A percentile compares a stretch with the other conserved stretches of the same genome.
Conservation (phyloP, 345 rosid species). For the Turritis glabra region DNA sequence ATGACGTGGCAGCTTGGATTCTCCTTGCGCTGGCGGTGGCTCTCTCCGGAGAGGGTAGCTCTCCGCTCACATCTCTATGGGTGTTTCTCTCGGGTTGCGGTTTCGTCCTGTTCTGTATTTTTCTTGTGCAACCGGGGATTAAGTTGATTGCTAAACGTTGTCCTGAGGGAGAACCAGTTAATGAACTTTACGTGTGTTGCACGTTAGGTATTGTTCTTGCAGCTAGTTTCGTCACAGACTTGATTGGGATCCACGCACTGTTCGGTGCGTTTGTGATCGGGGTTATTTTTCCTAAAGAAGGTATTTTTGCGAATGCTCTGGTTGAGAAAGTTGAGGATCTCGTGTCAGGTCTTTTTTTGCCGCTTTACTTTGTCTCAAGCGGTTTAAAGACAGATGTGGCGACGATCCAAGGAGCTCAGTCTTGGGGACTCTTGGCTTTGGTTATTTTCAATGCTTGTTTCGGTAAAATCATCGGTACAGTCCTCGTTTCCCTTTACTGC, state of each 20-base stretch:
- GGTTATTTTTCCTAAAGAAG: conserved; percentile 52
- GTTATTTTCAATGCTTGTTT: conserved; percentile 57
- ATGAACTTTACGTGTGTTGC: conserved; percentile 49
- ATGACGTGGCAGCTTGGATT: conserved; percentile 55
- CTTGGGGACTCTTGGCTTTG: conserved; percentile 54
- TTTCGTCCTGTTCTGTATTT: conserved; percentile 44
- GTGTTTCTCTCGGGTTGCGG: conserved; percentile 49
- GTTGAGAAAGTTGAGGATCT: conserved; percentile 58
- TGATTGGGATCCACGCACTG: conserved; percentile 57
- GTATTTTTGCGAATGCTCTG: conserved; percentile 42
- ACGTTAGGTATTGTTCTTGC: conserved; percentile 51
- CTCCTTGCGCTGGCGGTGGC: conserved; percentile 50
- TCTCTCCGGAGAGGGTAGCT: conserved; percentile 41
- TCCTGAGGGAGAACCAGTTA: conserved; percentile 39
- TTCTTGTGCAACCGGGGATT: conserved; percentile 29
- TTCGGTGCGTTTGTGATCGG: conserved; percentile 63
- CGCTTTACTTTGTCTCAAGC: conserved; percentile 59
- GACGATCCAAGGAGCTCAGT: conserved; percentile 43
- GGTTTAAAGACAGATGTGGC: conserved; percentile 57
- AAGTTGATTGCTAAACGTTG: conserved; percentile 38
- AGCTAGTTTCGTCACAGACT: conserved; percentile 53
- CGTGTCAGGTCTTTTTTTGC: conserved; percentile 52
- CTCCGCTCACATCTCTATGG: conserved; percentile 49
- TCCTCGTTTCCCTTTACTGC: conserved; percentile 46
- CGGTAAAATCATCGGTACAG: conserved; percentile 58